Base-by-base conservation (phyloP, 225 moss, liverwort and hornwort genomes). In the Physcomitrium patens region DNA sequence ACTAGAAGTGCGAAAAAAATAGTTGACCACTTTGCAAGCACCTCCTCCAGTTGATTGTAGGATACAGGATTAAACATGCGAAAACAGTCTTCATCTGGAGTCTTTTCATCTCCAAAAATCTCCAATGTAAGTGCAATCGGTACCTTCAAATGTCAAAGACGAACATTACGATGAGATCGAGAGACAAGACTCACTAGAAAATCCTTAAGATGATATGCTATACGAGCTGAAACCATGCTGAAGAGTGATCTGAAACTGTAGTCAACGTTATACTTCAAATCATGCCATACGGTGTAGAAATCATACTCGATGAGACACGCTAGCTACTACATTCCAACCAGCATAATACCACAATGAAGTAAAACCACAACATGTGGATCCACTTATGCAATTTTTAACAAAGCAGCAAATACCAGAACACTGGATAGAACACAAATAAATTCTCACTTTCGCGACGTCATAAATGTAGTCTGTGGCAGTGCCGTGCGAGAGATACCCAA, bases 381-480 rank as follows among this genome's bases (percentile, higher is more conserved):
- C 10, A 15, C 24, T 43, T 10, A 48, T 61, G 23, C 16, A 41
- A 62, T 5, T 24, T n/a, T 63, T 49, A 11, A 51, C 12, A 55
- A 56, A 19, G 48, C 22, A 18, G 23, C 31, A 67, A 61, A 47
- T 53, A 47, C 20, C 27, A 67, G 20, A 62, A 31, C 27, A 62
- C 10, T 45, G 44, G 16, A 55, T 31, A 73, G 31, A 64, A 59
- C 42, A 58, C 7, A 64, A 41, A 37, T 37, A 19, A 55, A 48
- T 27, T 22, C 81, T 81, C 70, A 84, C 87, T 72, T 87, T 90
- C 73, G 91, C 82, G 9, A 76, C 60, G 69, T 93, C 97, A 64
- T 93, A 99, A 81, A 99, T 85, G 68, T 78, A 95, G 79, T 95
- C 95, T 31, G 92, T 95, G n/a, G 87, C 95, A 19, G 95, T 95